phyloP scores from a whole-genome alignment of 192 early-diverging fungal genomes.

The Coemansia sp. region DNA sequence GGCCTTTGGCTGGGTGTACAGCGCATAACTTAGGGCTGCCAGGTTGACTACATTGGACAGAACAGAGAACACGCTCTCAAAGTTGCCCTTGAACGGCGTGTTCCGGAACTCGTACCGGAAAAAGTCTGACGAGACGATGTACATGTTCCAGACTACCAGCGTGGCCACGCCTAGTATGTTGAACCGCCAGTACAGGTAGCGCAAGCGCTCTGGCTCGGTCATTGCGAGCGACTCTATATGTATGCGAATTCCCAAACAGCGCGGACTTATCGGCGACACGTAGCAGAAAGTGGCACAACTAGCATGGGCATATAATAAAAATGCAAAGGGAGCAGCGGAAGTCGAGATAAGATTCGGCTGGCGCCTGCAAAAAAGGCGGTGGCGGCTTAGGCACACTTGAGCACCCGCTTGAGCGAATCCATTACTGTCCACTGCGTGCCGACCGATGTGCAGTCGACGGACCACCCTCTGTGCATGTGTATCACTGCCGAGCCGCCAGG shows the following conservation, averaged over 20 bases:
- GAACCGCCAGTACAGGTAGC: slow-evolving; percentile 55
- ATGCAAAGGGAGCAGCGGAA: background rate
- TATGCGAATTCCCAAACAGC: background rate
- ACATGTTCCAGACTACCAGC: slow-evolving; percentile 78
- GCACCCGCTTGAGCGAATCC: slow-evolving; percentile 37
- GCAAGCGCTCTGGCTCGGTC: slow-evolving; percentile 2
- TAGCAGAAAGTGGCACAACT: background rate
- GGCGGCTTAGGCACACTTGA: slow-evolving; percentile 1
- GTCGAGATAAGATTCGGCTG: background rate
- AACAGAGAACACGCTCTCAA: slow-evolving; percentile 73
- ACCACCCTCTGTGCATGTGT: slow-evolving; percentile 34
- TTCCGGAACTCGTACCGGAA: slow-evolving; percentile 60
- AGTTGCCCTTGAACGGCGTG: slow-evolving; percentile 62
- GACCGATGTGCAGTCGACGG: slow-evolving; percentile 42
- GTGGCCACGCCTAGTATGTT: slow-evolving; percentile 67
- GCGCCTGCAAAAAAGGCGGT: background rate
- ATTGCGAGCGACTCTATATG: background rate
- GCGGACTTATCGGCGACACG: background rate
- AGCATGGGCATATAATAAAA: background rate
- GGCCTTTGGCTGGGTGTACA: slow-evolving; percentile 46
- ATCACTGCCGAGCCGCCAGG: slow-evolving; percentile 45
- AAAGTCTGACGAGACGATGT: slow-evolving; percentile 71
- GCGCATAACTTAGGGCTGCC: slow-evolving; percentile 50
- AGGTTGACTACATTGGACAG: slow-evolving; percentile 60
- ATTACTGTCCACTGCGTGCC: slow-evolving; percentile 40